These are phyloP conservation scores for Thelonectria discophora DNA, from an alignment of 2,329 filamentous ascomycete species.

Conservation along the genomic window DNA sequence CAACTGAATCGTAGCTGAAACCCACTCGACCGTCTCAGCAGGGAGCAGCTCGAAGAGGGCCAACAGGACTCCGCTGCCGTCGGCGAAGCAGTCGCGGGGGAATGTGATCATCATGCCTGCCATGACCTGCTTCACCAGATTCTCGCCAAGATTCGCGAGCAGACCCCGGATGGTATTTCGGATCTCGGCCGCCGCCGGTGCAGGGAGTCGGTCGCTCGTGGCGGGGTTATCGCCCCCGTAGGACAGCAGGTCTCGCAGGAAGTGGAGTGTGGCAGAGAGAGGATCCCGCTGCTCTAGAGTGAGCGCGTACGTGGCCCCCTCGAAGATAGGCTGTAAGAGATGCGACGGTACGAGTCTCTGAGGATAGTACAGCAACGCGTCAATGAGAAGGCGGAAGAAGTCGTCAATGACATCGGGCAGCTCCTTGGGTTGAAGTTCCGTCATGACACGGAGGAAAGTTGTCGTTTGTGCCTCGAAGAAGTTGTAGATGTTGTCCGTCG, in stretches of 20 bases:
- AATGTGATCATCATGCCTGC: slow-evolving; percentile 99
- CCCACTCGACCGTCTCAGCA: slow-evolving; percentile 80
- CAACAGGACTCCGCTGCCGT: slow-evolving; percentile 91
- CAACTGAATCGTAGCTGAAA: slow-evolving; percentile 83
- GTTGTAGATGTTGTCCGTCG: slow-evolving; percentile 85
- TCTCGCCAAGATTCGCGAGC: slow-evolving; percentile 74
- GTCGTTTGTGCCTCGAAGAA: slow-evolving; percentile 96
- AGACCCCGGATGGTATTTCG: slow-evolving; percentile 78
- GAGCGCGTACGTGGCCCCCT: slow-evolving; percentile 86
- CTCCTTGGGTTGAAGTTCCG: slow-evolving; percentile 77
- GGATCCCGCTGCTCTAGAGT: slow-evolving; percentile 92
- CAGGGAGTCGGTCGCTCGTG: slow-evolving; percentile 65
- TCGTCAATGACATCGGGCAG: slow-evolving; percentile 90
- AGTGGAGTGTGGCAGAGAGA: slow-evolving; percentile 90
- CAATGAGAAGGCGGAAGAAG: slow-evolving; percentile 92
- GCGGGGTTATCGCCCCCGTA: slow-evolving; percentile 83
- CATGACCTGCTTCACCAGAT: slow-evolving; percentile 86
- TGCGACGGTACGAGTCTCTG: slow-evolving; percentile 81
- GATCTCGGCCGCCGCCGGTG: slow-evolving; percentile 72
- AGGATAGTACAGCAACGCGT: slow-evolving; percentile 93
- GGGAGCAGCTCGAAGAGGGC: slow-evolving; percentile 89
- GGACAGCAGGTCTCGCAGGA: slow-evolving; percentile 87
- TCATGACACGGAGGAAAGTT: slow-evolving; percentile 88
- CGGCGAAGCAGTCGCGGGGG: slow-evolving; percentile 92
- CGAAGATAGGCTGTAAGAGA: slow-evolving; percentile 83